Evolutionary conservation across 345 rosid species (phyloP), one percentile per base, ranked within the genome.

Genomic region (Hibiscus syriacus): DNA sequence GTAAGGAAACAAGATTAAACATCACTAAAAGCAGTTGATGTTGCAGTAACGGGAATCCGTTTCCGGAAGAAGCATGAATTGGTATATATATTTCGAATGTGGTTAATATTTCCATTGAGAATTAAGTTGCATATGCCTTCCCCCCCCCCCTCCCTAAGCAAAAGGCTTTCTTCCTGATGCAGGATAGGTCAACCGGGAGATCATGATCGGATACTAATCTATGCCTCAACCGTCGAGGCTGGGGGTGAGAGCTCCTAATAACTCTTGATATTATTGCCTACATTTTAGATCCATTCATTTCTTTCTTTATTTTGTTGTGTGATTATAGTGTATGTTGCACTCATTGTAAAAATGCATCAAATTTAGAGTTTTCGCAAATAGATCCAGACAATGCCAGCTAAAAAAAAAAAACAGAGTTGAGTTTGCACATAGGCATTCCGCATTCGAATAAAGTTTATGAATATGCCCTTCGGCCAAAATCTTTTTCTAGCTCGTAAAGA

Each of bases 321-420:
- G n/a, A n/a, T n/a, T 2, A 45, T 55, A 56, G 17, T 70, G 76
- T 77, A 72, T 17, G 32, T 38, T 72, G 66, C 62, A 49, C 53
- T 25, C 62, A 34, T 36, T 22, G 45, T 67, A 59, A 48, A 75
- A 54, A 56, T 55, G 57, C 52, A 4, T 19, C 30, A 41, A 55
- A 14, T 6, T 19, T 25, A 38, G 77, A 23, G 67, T 34, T 17
- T 49, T 72, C 55, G 22, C 38, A 0, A 10, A 45, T 32, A 63
- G 73, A 32, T 36, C 54, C 38, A 57, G 39, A 32, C 16, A 48
- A 65, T 25, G n/a, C 14, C 41, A n/a, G n/a, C n/a, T n/a, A n/a
- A n/a, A n/a, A 67, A 25, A 13, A 41, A 16, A 45, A 60, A 11
- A 19, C 26, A 36, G 6, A 60, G 64, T 38, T 11, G 27, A 11